Conservation (phyloP, 2,329 filamentous ascomycete genomes). For the Neophaeococcomyces aloes region DNA sequence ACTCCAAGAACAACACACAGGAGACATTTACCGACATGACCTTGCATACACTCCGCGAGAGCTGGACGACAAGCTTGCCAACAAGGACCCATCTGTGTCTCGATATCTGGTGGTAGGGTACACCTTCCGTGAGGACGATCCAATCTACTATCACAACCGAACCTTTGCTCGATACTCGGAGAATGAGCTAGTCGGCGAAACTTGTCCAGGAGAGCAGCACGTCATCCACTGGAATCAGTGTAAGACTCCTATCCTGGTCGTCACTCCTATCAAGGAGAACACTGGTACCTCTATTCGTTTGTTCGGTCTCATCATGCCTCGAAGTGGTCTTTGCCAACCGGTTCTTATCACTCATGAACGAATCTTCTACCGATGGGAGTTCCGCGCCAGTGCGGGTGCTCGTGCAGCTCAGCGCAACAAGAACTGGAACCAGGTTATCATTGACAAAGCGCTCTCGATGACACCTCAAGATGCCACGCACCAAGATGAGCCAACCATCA, state of each 20-base stretch:
- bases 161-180: slow-evolving; percentile 5
- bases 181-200: slow-evolving; percentile 7
- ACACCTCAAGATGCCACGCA: background rate
- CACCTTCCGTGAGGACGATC: slow-evolving; percentile 6
- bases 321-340: slow-evolving; percentile 6
- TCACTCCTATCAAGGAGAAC: slow-evolving; percentile 9
- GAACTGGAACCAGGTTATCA: slow-evolving; percentile 8
- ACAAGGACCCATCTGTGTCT: background rate
- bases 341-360: slow-evolving; percentile 8
- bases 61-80: slow-evolving; percentile 1
- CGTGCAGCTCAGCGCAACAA: slow-evolving; percentile 6
- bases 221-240: slow-evolving; percentile 1
- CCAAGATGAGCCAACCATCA: background rate
- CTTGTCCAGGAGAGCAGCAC: background rate
- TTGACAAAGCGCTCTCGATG: slow-evolving; percentile 2
- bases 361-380: slow-evolving; percentile 8
- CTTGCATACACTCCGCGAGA: slow-evolving; percentile 4
- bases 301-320: slow-evolving; percentile 6
- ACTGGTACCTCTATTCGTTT: slow-evolving; percentile 7
- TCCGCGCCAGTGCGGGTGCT: slow-evolving; percentile 6
- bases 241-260: slow-evolving; percentile 4
- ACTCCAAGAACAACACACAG: background rate
- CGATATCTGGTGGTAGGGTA: slow-evolving; percentile 7
- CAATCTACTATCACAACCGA: slow-evolving; percentile 1
- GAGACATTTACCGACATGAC: slow-evolving; percentile 3